Conservation (phyloP, 2,329 filamentous ascomycete genomes). For the Monosporascus sp. region DNA sequence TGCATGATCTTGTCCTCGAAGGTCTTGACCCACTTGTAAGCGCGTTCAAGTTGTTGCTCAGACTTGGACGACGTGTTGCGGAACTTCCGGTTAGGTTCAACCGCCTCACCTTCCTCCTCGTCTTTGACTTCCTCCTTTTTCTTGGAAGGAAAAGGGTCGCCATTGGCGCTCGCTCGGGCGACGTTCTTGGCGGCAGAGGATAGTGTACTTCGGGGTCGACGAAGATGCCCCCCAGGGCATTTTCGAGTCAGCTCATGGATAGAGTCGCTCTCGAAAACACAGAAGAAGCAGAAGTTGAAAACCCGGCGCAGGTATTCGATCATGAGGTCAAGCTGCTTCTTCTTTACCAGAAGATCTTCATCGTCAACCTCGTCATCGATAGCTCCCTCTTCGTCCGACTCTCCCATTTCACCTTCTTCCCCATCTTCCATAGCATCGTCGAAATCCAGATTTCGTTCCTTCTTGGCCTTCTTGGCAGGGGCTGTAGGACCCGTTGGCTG, state of each 20-base stretch:
- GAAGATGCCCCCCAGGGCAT: conserved; percentile 94
- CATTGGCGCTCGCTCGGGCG: conserved; percentile 75
- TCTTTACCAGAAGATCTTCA: conserved; percentile 82
- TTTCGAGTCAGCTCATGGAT: conserved; percentile 94
- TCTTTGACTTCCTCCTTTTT: conserved; percentile 61
- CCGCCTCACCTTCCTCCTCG: conserved; percentile 57
- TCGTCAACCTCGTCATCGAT: conserved; percentile 82
- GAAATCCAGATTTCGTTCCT: conserved; percentile 53
- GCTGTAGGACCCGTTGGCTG: conserved; percentile 56
- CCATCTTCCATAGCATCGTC: conserved; percentile 58
- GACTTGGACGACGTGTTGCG: conserved; percentile 66
- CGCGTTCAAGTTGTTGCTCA: conserved; percentile 87
- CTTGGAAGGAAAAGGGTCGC: conserved; percentile 78
- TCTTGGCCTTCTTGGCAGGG: conserved; percentile 56
- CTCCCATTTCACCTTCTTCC: conserved; percentile 62
- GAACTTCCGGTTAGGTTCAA: conserved; percentile 66
- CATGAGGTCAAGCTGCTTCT: conserved; percentile 92
- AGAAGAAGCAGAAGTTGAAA: conserved; percentile 99
- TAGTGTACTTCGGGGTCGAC: conserved; percentile 80
- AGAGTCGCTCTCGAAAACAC: conserved; percentile 96
- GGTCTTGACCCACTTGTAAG: conserved; percentile 98
- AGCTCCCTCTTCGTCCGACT: conserved; percentile 76
- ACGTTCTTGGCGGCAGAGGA: conserved; percentile 79
- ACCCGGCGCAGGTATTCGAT: conserved; percentile 96
- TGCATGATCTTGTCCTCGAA: conserved; percentile 96